phyloP scores from a whole-genome alignment of 768 basidiomycete species.

The Rhizopogon salebrosus region DNA sequence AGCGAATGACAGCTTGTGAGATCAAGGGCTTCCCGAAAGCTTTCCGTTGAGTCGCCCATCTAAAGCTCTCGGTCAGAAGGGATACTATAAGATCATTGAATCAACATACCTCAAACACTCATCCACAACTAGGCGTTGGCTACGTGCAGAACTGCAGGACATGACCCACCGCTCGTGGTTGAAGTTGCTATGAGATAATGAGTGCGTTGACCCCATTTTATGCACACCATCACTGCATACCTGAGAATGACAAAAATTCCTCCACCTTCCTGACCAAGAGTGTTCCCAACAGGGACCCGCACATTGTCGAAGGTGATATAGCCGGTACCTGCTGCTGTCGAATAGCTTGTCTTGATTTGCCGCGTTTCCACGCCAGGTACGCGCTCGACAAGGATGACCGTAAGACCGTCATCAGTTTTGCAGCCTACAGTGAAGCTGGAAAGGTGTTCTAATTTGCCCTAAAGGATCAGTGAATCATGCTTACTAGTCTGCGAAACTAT shows the following conservation, averaged over 20 bases:
- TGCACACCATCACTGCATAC: conserved; percentile 10
- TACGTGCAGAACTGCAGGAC: conserved; percentile 68
- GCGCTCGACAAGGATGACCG: conserved; percentile 62
- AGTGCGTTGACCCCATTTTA: neutral
- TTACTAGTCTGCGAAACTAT: conserved; percentile 41
- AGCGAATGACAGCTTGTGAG: conserved; percentile 81
- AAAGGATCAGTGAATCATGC: conserved; percentile 3
- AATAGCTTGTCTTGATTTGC: conserved; percentile 81
- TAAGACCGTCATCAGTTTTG: conserved; percentile 54
- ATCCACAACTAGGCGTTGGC: conserved; percentile 66
- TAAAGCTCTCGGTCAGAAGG: conserved; percentile 17
- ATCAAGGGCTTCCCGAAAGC: conserved; percentile 88
- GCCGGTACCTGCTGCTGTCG: conserved; percentile 79
- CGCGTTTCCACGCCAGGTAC: conserved; percentile 60
- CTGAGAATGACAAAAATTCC: conserved; percentile 63
- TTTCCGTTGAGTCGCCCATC: conserved; percentile 84
- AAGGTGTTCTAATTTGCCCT: conserved; percentile 9
- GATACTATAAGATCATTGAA: neutral
- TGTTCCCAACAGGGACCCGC: conserved; percentile 82
- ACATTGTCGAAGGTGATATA: conserved; percentile 82
- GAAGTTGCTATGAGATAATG: conserved; percentile 59
- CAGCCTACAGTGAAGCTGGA: conserved; percentile 58
- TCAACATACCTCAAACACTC: conserved; percentile 70
- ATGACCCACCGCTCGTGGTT: conserved; percentile 96
- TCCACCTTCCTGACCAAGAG: conserved; percentile 58